Evolutionary conservation across 768 basidiomycete genomes (phyloP).

Genomic region (Atractiella rhizophila): DNA sequence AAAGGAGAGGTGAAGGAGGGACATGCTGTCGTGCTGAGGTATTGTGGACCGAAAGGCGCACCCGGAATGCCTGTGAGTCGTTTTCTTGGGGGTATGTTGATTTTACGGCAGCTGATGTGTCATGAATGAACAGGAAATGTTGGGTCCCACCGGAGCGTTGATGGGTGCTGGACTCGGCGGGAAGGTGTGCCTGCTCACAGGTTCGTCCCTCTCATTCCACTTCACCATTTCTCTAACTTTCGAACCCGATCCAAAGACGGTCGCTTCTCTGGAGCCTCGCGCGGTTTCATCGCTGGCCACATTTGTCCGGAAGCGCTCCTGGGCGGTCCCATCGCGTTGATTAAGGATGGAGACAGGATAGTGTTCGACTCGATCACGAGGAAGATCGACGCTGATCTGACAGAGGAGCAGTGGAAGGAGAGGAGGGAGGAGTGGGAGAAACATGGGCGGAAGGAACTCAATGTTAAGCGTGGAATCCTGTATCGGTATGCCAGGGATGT

Average conservation of each 20-base stretch:
- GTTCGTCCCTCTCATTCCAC: too few relatives aligned
- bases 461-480: slow-evolving; percentile 47
- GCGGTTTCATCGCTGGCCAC: slow-evolving; percentile 26
- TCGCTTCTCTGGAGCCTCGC: slow-evolving; percentile 39
- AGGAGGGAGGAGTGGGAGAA: slow-evolving; percentile 32
- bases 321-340: slow-evolving; percentile 68
- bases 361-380: slow-evolving; percentile 31
- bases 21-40: slow-evolving; percentile 48
- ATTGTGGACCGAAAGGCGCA: slow-evolving; percentile 73
- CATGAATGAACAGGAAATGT: too few relatives aligned
- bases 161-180: slow-evolving; percentile 59
- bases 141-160: slow-evolving; percentile 56
- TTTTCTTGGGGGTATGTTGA: background rate
- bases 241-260: slow-evolving; percentile 23
- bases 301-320: slow-evolving; percentile 30
- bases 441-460: slow-evolving; percentile 44
- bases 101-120: background rate
- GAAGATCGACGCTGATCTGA: background rate
- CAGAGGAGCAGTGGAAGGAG: background rate
- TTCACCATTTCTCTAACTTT: too few relatives aligned
- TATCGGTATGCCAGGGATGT: slow-evolving; percentile 41
- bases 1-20: slow-evolving; percentile 45
- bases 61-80: slow-evolving; percentile 29
- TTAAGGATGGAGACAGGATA: slow-evolving; percentile 56
- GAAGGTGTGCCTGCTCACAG: slow-evolving; percentile 55